Base-by-base conservation (phyloP, 163 green algal species). In the Scenedesmus sp. region DNA sequence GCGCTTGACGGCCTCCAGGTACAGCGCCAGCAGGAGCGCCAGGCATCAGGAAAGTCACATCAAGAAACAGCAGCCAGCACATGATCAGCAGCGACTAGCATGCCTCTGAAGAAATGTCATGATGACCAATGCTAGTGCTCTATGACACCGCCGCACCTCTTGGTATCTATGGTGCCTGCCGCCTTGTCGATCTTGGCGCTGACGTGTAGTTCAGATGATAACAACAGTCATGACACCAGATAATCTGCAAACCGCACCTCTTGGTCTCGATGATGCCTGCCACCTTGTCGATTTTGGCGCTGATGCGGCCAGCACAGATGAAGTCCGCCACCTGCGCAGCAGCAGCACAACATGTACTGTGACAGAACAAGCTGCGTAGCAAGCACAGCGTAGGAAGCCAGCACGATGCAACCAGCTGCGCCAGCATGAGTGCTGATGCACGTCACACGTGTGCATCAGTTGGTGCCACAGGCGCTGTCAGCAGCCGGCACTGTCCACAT, bases 101-200 rank as follows among this genome's bases (percentile, higher is more conserved):
- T 46, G 34, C 34, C 34, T 46, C 34, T 46, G 34, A 46, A 46
- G 34, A 46, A 46, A 46, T 46, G 34, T 46, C 34, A 46, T 46
- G 34, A 46, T 46, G 34, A 46, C 34, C 34, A 46, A 46, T 46
- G 34, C 34, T 46, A 46, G 34, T 46, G 34, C 34, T 46, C 34
- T 46, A 46, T 0, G 34, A 46, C 34, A 46, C 3, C 83, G 66
- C 64, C 93, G 12, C 89, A 96, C 96, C 97, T 93, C 92, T 97
- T 99, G n/a, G 98, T 99, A 94, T 99, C 96, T 8, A 99, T 95
- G 46, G 99, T 94, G 54, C 98, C 98, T 15, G 96, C 94, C 23
- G 99, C 98, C 92, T 98, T 98, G 96, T 99, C 98, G 60, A 99
- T 99, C 92, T 99, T 98, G n/a, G 97, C 98, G 74, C 97, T 96